These are phyloP conservation scores for Moelleriella libera DNA, from an alignment of 2,329 filamentous ascomycete genomes.

Conservation along the genomic window DNA sequence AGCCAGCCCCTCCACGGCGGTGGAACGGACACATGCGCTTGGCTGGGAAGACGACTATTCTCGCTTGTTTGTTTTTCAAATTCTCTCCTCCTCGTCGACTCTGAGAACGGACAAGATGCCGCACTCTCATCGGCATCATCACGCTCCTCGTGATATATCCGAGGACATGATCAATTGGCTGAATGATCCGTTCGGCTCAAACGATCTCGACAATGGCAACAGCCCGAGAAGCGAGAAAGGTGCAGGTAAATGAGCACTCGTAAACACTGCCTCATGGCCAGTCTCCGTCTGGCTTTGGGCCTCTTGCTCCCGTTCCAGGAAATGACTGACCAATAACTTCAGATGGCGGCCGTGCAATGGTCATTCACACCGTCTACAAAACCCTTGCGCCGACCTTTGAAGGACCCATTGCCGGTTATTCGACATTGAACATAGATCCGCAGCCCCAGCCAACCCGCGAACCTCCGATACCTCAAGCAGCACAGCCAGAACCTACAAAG, in stretches of 20 bases:
- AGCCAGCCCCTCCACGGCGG: conserved; percentile 2
- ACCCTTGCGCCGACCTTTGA: conserved; percentile 26
- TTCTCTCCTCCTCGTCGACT: not conserved
- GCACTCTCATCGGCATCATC: conserved; percentile 13
- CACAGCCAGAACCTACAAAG: not conserved
- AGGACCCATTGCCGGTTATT: conserved; percentile 26
- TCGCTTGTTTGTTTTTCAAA: not conserved
- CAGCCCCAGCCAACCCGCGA: conserved; percentile 3
- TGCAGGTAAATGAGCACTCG: conserved; percentile 1
- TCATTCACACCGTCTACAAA: conserved; percentile 24
- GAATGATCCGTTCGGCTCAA: not conserved
- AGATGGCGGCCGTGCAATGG: conserved; percentile 9
- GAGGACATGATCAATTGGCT: conserved; percentile 1
- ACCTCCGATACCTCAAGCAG: not conserved
- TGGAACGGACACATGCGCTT: conserved; percentile 7
- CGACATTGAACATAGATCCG: conserved; percentile 15
- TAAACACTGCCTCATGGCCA: not conserved
- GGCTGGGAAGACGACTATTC: not conserved
- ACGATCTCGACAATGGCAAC: not conserved
- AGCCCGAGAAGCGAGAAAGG: not conserved
- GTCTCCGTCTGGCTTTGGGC: not conserved
- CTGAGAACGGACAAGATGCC: conserved; percentile 12
- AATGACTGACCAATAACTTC: conserved; percentile 1
- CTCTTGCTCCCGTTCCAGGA: not conserved
- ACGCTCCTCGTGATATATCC: conserved; percentile 4